Conservation (phyloP, 441 rosid species). For the Euphorbia schlechtendalii region DNA sequence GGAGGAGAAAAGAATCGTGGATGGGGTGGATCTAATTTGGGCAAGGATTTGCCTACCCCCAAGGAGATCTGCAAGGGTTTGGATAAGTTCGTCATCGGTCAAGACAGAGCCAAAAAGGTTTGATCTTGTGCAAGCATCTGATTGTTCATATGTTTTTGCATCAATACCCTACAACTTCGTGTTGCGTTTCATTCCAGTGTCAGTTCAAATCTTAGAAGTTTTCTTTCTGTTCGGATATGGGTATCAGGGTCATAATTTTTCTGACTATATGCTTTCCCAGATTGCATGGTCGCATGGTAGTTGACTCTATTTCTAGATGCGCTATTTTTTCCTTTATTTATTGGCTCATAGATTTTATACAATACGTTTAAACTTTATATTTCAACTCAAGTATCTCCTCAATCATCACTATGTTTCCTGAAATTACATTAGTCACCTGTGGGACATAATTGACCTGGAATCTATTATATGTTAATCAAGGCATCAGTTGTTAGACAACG, state of each 20-base stretch:
- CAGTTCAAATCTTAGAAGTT: background rate
- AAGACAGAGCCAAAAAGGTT: conserved; percentile 79
- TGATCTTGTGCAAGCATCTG: background rate
- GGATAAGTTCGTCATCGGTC: conserved; percentile 85
- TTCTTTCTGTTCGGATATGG: background rate
- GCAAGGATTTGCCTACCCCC: conserved; percentile 85
- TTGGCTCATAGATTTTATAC: background rate
- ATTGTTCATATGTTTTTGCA: background rate
- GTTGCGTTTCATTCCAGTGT: background rate
- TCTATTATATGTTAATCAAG: background rate
- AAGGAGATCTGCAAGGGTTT: conserved; percentile 85
- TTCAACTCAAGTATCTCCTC: no score
- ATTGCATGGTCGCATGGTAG: background rate
- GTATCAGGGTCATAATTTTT: background rate
- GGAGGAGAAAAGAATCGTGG: conserved; percentile 29
- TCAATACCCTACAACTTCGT: background rate
- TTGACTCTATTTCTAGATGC: background rate
- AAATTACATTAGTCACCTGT: no score
- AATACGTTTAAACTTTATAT: background rate
- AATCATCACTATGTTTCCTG: background rate
- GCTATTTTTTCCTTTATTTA: background rate
- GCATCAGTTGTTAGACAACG: background rate
- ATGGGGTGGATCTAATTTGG: conserved; percentile 89
- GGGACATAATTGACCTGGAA: no score
- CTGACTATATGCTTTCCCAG: background rate